Conservation (phyloP, 257 asterid species). For the Lithospermum erythrorhizon region DNA sequence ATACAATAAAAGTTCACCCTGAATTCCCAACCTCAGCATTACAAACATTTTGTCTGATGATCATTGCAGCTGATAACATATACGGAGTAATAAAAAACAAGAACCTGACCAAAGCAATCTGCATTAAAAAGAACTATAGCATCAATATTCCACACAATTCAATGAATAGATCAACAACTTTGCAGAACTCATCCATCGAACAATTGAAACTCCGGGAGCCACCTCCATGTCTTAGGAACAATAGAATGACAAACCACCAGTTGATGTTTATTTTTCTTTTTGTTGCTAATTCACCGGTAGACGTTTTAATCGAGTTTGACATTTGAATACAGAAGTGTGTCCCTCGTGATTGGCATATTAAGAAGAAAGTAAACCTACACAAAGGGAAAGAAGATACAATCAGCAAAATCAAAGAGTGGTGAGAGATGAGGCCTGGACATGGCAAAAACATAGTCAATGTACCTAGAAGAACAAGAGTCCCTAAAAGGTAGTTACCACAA, state of each 20-base stretch:
- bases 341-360: slow-evolving; percentile 85
- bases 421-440: background rate
- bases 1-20: too few relatives aligned
- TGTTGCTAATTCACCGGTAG: too few relatives aligned
- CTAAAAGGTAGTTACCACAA: too few relatives aligned
- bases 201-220: background rate
- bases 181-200: background rate
- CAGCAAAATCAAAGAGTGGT: slow-evolving; percentile 8
- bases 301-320: slow-evolving; percentile 70
- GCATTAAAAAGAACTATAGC: too few relatives aligned
- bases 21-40: too few relatives aligned
- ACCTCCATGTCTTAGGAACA: slow-evolving; percentile 11
- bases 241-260: slow-evolving; percentile 1
- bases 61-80: too few relatives aligned
- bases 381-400: slow-evolving; percentile 14
- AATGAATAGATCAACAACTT: background rate
- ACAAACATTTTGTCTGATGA: too few relatives aligned
- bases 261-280: slow-evolving; percentile 3
- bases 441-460: background rate
- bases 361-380: slow-evolving; percentile 68
- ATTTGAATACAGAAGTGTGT: slow-evolving; percentile 85
- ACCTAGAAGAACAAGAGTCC: too few relatives aligned
- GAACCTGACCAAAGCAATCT: too few relatives aligned
- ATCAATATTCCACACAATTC: background rate
- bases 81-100: too few relatives aligned